phyloP scores from a whole-genome alignment of 2,329 filamentous ascomycete species.

The Aspergillus uvarum region DNA sequence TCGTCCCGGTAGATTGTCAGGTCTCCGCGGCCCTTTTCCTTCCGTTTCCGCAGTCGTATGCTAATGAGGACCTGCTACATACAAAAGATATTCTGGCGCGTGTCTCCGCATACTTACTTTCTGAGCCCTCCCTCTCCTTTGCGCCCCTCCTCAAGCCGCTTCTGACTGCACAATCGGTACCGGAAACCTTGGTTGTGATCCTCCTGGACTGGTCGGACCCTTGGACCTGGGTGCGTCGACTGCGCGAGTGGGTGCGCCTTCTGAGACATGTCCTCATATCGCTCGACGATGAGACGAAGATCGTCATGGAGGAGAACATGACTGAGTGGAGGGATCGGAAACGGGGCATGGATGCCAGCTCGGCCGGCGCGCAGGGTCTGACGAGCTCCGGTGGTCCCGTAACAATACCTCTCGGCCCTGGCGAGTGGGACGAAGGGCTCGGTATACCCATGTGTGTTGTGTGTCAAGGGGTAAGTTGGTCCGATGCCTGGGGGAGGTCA shows the following conservation, averaged over 20 bases:
- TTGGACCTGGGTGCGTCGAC: constrained; percentile 85
- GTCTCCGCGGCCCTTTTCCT: background rate
- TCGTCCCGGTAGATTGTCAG: background rate
- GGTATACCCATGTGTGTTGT: constrained; percentile 88
- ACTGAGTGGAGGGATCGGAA: constrained; percentile 74
- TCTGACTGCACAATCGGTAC: constrained; percentile 77
- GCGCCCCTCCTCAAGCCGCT: constrained; percentile 79
- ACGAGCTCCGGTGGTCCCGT: constrained; percentile 64
- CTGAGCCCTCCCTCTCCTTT: constrained; percentile 80
- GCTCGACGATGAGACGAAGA: constrained; percentile 72
- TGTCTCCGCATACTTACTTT: constrained; percentile 83
- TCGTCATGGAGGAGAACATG: constrained; percentile 85
- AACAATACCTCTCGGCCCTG: constrained; percentile 75
- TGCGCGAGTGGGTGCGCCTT: constrained; percentile 85
- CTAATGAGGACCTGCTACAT: background rate
- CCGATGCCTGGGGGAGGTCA: background rate
- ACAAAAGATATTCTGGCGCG: constrained; percentile 77
- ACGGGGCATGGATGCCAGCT: constrained; percentile 60
- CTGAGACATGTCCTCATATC: constrained; percentile 73
- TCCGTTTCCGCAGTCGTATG: background rate
- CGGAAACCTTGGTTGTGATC: constrained; percentile 83
- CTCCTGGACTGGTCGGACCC: constrained; percentile 95
- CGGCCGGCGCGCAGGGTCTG: constrained; percentile 55
- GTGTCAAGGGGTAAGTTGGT: constrained; percentile 77
- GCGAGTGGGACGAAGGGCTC: constrained; percentile 89